phyloP scores from a whole-genome alignment of 306 rosid genomes.

The Glycine soja region DNA sequence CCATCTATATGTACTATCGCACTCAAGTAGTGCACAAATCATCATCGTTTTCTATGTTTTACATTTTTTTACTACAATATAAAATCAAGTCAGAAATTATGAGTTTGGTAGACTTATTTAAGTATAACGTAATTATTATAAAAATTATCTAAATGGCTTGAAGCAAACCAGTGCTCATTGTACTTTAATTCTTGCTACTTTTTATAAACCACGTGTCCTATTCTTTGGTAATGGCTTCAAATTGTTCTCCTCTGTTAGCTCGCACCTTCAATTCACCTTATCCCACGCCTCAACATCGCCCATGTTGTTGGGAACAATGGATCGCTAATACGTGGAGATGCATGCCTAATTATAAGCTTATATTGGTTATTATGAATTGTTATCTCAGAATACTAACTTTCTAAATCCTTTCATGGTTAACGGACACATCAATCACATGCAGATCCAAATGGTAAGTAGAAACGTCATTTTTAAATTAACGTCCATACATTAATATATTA shows the following conservation, averaged over 20 bases:
- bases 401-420: constrained; percentile 20
- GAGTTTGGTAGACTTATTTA: neutral
- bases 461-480: neutral
- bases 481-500: neutral
- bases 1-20: neutral
- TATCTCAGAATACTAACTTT: constrained; percentile 26
- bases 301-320: neutral
- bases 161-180: neutral
- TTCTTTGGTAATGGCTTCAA: no score
- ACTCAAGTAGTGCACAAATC: neutral
- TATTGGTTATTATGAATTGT: no score
- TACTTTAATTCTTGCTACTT: neutral
- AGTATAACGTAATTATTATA: no score
- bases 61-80: neutral
- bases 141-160: no score
- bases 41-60: neutral
- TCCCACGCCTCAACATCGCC: neutral
- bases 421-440: constrained; percentile 37
- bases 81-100: constrained; percentile 6
- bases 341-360: neutral
- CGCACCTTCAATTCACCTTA: no score
- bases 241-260: no score
- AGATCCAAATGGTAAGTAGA: constrained; percentile 87
- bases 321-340: neutral
- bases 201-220: neutral